phyloP scores from a whole-genome alignment of 2,329 filamentous ascomycete species.

The Diaporthe ilicicola region DNA sequence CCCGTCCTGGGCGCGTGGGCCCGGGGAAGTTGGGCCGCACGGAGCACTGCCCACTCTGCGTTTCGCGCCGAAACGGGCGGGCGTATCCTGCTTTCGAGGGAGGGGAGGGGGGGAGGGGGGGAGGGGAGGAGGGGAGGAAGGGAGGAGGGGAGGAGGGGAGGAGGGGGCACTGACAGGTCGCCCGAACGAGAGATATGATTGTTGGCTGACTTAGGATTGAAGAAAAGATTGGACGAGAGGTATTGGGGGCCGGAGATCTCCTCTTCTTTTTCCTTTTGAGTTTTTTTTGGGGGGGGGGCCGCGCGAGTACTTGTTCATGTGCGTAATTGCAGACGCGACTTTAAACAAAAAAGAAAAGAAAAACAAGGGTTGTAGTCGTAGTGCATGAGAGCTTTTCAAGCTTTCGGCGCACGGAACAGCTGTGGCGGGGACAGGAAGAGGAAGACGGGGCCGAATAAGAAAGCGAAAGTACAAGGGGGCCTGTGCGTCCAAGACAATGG shows the following conservation, averaged over 20 bases:
- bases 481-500: background rate
- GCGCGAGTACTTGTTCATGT: background rate
- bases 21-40: background rate
- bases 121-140: background rate
- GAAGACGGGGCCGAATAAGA: background rate
- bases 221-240: background rate
- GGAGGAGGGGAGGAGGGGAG: no score
- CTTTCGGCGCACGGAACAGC: background rate
- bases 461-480: background rate
- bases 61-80: background rate
- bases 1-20: background rate
- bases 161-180: background rate
- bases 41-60: background rate
- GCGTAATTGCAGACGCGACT: background rate
- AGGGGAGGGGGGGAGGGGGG: background rate
- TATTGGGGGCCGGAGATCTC: slow-evolving; percentile 4
- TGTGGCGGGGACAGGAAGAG: background rate
- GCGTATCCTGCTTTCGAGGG: background rate
- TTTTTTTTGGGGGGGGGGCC: background rate
- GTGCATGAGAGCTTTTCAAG: background rate
- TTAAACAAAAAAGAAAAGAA: no score
- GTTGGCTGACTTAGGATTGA: background rate
- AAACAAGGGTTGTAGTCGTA: background rate
- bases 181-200: background rate
- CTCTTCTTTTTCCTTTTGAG: background rate